Base-by-base conservation (phyloP, 495 filamentous ascomycete genomes). In the Annulohypoxylon maeteangense region DNA sequence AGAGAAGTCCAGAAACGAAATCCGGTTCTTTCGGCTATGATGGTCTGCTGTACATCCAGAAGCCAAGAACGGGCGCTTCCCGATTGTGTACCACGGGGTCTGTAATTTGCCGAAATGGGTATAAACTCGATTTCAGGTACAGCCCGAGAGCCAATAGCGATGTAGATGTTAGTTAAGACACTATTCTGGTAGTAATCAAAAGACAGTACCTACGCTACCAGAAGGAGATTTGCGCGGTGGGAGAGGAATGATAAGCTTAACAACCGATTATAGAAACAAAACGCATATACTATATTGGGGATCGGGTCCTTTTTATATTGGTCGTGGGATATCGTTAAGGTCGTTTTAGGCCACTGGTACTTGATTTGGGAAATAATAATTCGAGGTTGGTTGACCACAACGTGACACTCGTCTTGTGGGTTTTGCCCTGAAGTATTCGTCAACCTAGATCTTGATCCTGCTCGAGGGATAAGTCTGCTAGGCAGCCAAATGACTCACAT, bases 51-150 rank as follows among this genome's bases (percentile, higher is more conserved):
- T 67, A 51, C 58, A 51, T 59, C 20, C 58, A 50, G 20, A 61
- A 61, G 59, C 65, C 64, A 72, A 72, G 65, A 72, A 34, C 31
- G 59, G 69, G 69, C 64, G 54, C 58, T 60, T 62, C 62, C 65
- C 38, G 42, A 69, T 62, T 62, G 10, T 59, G 70, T 66, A 31
- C 57, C 65, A 73, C 70, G 62, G 62, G 70, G 64, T 69, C 65
- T 73, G 65, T 73, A 69, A 66, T 66, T 65, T 68, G 45, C 70
- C 65, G 57, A 44, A 69, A 62, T 36, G 56, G 65, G 65, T 53
- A 65, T 69, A 65, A 69, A 22, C 65, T 65, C 58, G 59, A 72
- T 40, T 62, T 56, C 56, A 65, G 61, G 48, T 62, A 69, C 62
- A 54, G 23, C 50, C 27, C 61, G 11, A 10, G 60, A 20, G 16